A percentile compares a stretch with the other conserved stretches of the same genome.
Evolutionary conservation across 2,329 filamentous ascomycete genomes (phyloP).

Genomic region (Penicillium glabrum): DNA sequence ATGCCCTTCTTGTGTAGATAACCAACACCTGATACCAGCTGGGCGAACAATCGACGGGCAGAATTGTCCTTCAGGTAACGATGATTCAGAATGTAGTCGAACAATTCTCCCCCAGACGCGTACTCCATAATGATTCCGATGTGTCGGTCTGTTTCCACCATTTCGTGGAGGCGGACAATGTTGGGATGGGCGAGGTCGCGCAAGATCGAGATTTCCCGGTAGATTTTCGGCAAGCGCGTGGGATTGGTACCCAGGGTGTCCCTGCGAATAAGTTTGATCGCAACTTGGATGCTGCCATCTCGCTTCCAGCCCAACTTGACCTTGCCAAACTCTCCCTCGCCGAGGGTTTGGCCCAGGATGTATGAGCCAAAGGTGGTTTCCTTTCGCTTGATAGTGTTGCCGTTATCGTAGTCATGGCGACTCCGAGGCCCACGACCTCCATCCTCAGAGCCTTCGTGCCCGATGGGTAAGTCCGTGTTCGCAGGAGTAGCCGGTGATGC

Average conservation of each 20-base stretch:
- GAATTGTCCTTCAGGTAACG: conserved; percentile 93
- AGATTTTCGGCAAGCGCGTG: conserved; percentile 89
- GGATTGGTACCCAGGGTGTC: conserved; percentile 88
- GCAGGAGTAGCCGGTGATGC: conserved; percentile 48
- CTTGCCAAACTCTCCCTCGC: conserved; percentile 97
- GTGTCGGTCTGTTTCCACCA: conserved; percentile 95
- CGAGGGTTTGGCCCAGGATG: conserved; percentile 90
- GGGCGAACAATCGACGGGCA: conserved; percentile 87
- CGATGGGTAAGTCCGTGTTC: conserved; percentile 47
- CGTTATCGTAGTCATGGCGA: conserved; percentile 60
- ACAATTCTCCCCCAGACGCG: conserved; percentile 93
- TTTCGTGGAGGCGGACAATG: conserved; percentile 94
- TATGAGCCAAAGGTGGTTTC: conserved; percentile 93
- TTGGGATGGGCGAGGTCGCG: conserved; percentile 88
- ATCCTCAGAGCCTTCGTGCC: conserved; percentile 52
- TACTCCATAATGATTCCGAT: conserved; percentile 99
- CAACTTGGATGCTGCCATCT: conserved; percentile 89
- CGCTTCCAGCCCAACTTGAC: conserved; percentile 98
- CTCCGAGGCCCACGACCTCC: conserved; percentile 37
- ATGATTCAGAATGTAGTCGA: conserved; percentile 97
- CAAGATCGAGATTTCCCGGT: conserved; percentile 92
- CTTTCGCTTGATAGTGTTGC: conserved; percentile 65
- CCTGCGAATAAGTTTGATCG: conserved; percentile 95
- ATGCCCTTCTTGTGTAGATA: conserved; percentile 99
- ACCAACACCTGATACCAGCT: conserved; percentile 92